Base-by-base conservation (phyloP, 176 grass and related monocot species). In the Eragrostis curvula region DNA sequence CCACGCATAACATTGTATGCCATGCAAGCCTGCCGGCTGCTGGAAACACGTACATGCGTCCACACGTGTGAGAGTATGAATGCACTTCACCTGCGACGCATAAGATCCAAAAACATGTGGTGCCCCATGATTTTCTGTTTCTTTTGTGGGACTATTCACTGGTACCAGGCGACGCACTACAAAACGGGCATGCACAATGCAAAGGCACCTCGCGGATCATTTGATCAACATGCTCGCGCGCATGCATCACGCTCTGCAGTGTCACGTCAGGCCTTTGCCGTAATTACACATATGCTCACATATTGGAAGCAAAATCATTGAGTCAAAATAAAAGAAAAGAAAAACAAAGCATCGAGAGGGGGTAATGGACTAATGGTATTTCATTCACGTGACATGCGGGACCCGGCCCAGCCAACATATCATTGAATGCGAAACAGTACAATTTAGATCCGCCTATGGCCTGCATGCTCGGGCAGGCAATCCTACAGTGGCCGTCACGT, bases 401-500 rank as follows among this genome's bases (percentile, higher is more conserved):
- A 13, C 17, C 62, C 23, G 24, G 8, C 8, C 62, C 50, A 46
- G 28, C 9, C 13, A 70, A 51, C 28, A 69, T 50, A 21, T 42
- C 59, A 59, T 50, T 71, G 74, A 85, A 78, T 71, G 65, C 42
- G 20, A 42, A 12, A 60, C 65, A 42, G 28, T 85, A 12, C 64
- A 40, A 25, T 30, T 55, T 57, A 18, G 18, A 77, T 60, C 71
- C 15, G 72, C 3, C 30, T 17, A 43, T 6, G 25, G 24, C 53
- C 30, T 48, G 68, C 81, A 75, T 44, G 83, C 59, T 43, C 28
- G 23, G 74, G 0, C 32, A 79, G 66, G 83, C 44, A 85, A 85
- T 52, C 55, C 67, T 79, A 65, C 67, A 79, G 83, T 72, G 15
- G 25, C 56, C 43, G 55, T 79, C 83, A 49, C 50, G 42, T 61